These are phyloP conservation scores for Pichia sp. DNA, from an alignment of 1,139 yeast genomes.

Conservation along the genomic window DNA sequence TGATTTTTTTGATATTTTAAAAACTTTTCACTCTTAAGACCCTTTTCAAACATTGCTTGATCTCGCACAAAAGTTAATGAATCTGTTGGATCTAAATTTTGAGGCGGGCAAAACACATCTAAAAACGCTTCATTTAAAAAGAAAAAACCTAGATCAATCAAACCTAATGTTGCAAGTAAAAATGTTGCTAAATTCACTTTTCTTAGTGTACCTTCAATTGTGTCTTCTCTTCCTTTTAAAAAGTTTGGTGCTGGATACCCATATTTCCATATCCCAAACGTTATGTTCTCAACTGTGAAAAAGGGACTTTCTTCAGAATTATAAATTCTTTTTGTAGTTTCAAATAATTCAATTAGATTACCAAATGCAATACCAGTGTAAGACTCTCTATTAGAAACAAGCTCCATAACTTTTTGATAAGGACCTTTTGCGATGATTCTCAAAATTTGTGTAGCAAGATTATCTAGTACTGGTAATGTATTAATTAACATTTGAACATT, in stretches of 20 bases:
- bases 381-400: slow-evolving; percentile 68
- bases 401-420: slow-evolving; percentile 64
- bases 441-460: slow-evolving; percentile 66
- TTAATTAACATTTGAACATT: slow-evolving; percentile 57
- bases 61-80: slow-evolving; percentile 25
- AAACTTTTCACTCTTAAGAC: slow-evolving; percentile 7
- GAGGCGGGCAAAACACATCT: slow-evolving; percentile 73
- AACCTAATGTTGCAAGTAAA: slow-evolving; percentile 75
- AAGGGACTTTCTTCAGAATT: slow-evolving; percentile 59
- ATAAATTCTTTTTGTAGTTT: slow-evolving; percentile 60
- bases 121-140: slow-evolving; percentile 77
- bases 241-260: slow-evolving; percentile 54
- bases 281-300: slow-evolving; percentile 48
- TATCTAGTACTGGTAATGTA: slow-evolving; percentile 67
- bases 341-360: slow-evolving; percentile 67
- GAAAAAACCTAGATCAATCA: slow-evolving; percentile 81
- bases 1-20: slow-evolving; percentile 14
- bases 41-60: slow-evolving; percentile 9
- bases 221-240: slow-evolving; percentile 55
- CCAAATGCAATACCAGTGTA: slow-evolving; percentile 68
- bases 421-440: slow-evolving; percentile 64
- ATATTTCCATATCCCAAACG: slow-evolving; percentile 55
- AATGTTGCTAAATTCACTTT: slow-evolving; percentile 87
- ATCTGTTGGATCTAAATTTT: slow-evolving; percentile 32
- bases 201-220: slow-evolving; percentile 64